Evolutionary conservation across 352 stramenopile genomes (phyloP).

Genomic region (Phytophthora cactorum): DNA sequence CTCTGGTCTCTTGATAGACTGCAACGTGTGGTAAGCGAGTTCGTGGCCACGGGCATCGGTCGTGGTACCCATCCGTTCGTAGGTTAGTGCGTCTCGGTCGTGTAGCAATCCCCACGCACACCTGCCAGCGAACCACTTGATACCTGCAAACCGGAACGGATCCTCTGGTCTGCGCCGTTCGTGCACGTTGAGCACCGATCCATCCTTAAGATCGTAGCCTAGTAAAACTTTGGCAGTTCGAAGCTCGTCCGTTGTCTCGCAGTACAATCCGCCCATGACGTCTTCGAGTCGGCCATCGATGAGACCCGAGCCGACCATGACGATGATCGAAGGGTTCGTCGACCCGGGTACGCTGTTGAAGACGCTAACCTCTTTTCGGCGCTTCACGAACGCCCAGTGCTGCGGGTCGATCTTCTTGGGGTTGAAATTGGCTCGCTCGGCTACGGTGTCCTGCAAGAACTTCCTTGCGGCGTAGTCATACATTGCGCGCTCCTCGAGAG

Average conservation of each 20-base stretch:
- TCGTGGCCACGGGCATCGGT: constrained; percentile 39
- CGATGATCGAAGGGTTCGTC: constrained; percentile 31
- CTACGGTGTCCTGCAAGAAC: constrained; percentile 35
- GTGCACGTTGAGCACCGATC: constrained; percentile 37
- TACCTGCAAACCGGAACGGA: constrained; percentile 53
- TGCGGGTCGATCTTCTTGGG: constrained; percentile 35
- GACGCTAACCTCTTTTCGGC: constrained; percentile 37
- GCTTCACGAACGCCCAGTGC: constrained; percentile 42
- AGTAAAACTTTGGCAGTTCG: constrained; percentile 43
- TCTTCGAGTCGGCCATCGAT: constrained; percentile 39
- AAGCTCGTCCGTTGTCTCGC: constrained; percentile 48
- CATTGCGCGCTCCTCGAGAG: constrained; percentile 17
- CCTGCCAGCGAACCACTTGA: constrained; percentile 51
- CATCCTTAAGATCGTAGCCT: constrained; percentile 43
- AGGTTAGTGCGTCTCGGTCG: constrained; percentile 48
- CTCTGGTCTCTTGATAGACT: constrained; percentile 52
- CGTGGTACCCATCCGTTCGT: constrained; percentile 48
- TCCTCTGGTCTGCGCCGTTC: constrained; percentile 36
- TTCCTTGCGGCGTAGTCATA: constrained; percentile 36
- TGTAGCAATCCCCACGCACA: constrained; percentile 38
- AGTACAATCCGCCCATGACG: constrained; percentile 56
- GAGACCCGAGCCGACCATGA: constrained; percentile 40
- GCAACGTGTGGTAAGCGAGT: constrained; percentile 50
- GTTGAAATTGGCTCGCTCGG: constrained; percentile 35
- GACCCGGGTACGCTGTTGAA: constrained; percentile 41